Percentiles rank a stretch among this genome's conserved stretches.
Conservation (phyloP, 2,329 filamentous ascomycete genomes). For the Apiospora kogelbergensis region DNA sequence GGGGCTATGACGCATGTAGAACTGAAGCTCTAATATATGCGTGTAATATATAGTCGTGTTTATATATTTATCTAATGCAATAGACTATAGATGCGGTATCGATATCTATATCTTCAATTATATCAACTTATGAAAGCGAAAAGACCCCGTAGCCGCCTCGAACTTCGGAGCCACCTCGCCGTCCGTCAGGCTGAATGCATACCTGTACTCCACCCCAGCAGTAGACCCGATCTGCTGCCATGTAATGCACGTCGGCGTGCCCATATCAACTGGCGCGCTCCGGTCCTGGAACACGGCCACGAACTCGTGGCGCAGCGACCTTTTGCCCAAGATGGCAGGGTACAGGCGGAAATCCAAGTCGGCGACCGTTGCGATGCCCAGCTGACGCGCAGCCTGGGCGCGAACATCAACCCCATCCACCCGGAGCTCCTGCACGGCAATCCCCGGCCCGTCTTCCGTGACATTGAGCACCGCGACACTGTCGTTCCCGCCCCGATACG, state of each 20-base stretch:
- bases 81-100: too few species aligned
- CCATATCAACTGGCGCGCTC: constrained; percentile 28
- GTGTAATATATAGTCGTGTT: too few species aligned
- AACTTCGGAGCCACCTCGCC: neutral
- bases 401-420: neutral
- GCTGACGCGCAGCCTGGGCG: neutral
- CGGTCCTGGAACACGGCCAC: constrained; percentile 32
- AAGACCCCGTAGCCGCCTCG: neutral
- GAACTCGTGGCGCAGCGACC: constrained; percentile 23
- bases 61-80: too few species aligned
- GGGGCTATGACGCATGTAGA: too few species aligned
- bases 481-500: constrained; percentile 5
- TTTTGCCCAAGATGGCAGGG: neutral
- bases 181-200: neutral
- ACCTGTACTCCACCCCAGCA: neutral
- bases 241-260: constrained; percentile 35
- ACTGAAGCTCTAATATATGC: too few species aligned
- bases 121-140: neutral
- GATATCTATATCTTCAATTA: too few species aligned
- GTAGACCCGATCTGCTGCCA: constrained; percentile 19
- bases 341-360: neutral
- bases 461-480: neutral
- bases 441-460: neutral
- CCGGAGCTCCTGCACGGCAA: neutral
- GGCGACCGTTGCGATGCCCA: neutral